A percentile compares a stretch with the other conserved stretches of the same genome.
Evolutionary conservation across 2,329 filamentous ascomycete species (phyloP).

Genomic region (Triangularia verruculosa): DNA sequence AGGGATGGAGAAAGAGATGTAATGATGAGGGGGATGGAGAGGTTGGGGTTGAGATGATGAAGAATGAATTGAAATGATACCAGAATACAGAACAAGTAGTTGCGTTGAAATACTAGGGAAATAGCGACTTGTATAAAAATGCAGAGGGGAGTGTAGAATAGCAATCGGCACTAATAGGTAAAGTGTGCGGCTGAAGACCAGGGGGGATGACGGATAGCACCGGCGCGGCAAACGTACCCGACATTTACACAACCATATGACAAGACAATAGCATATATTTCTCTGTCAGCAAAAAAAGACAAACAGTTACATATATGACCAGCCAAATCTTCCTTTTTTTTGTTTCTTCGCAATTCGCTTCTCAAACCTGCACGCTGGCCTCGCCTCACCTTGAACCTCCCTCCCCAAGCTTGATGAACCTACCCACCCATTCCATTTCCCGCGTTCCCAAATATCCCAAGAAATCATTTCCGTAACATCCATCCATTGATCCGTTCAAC

Average conservation of each 20-base stretch:
- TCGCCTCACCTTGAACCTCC: not conserved
- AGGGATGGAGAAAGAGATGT: not conserved
- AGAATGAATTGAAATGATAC: not conserved
- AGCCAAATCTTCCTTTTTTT: not conserved
- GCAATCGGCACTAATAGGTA: too few species aligned
- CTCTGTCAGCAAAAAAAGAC: not conserved
- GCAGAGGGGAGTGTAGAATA: too few species aligned
- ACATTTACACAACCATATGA: not conserved
- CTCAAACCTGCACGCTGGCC: not conserved
- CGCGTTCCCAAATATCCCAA: not conserved
- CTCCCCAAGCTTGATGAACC: not conserved
- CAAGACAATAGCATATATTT: not conserved
- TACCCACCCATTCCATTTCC: not conserved
- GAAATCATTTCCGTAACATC: not conserved
- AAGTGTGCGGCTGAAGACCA: too few species aligned
- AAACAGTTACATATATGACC: not conserved
- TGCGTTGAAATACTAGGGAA: not conserved
- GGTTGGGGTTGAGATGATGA: not conserved
- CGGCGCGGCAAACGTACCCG: not conserved
- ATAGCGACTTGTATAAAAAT: too few species aligned
- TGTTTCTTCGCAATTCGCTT: not conserved
- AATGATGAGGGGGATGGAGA: not conserved
- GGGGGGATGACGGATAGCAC: not conserved
- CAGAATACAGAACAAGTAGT: not conserved
- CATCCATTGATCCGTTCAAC: not conserved